Evolutionary conservation across 2,329 filamentous ascomycete genomes (phyloP), one percentile per base, ranked within the genome.

Genomic region (Penicillium concentricum): DNA sequence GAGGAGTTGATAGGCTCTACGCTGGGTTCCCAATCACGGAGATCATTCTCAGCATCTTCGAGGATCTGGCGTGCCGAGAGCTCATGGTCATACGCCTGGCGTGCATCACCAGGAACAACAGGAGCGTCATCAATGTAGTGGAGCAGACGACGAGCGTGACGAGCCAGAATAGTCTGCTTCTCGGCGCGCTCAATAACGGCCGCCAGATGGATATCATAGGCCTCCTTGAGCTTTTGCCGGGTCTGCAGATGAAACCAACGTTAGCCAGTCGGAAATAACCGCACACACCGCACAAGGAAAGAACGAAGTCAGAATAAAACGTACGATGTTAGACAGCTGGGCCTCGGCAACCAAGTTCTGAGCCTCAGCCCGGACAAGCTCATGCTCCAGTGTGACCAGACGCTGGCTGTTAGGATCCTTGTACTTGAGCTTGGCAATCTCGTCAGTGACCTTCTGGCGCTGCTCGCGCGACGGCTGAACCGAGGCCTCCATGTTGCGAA

Each of bases 271-370:
- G 37, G 20, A n/a, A 35, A 10, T 15, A 38, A 32, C 18, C 3
- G 20, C 8, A 20, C 22, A 48, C 22, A 15, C 12, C 8, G 7
- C 12, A 42, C 22, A 37, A 22, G 13, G 34, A 46, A 16, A 39
- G 39, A 35, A 20, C 7, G 37, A 43, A 35, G 22, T 15, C 48
- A 34, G 39, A 42, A 9, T 18, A 56, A 43, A 24, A 83, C 88
- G 59, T 79, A 95, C 91, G 66, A 96, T 87, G 74, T 99, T 99
- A 70, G 90, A 93, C 74, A 99, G 82, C 76, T 99, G 94, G 22
- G 94, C 94, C 78, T 99, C 94, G 1, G 94, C 94, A 48, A 99
- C 94, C 57, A 99, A 78, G 69, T 91, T 95, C 80, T 97, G 92
- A 3, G 94, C 94, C 81, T 99, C 94, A 24, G 93, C 92, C 64